Evolutionary conservation across 352 stramenopile genomes (phyloP), one percentile per base, ranked within the genome.

Genomic region (Achlya hypogyna): DNA sequence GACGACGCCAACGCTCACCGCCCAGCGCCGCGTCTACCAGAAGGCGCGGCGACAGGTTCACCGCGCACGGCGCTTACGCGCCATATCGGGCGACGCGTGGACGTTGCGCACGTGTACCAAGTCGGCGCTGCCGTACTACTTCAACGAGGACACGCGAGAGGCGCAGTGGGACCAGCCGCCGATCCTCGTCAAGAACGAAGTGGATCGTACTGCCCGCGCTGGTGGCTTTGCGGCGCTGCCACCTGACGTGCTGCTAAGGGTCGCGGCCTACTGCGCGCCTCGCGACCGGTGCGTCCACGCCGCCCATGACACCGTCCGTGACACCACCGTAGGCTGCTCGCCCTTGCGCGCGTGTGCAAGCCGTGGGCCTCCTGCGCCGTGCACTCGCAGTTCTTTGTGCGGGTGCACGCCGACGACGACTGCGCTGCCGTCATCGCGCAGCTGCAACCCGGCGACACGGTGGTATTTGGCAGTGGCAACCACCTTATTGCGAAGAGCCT

Each of bases 131-230:
- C 78, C 76, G n/a, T 98, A 97, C 65, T 98, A 93, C 76, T 97
- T 91, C 63, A 98, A 98, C 72, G 69, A 60, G 25, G 90, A 98
- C 72, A 97, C 93, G 23, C 89, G 87, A 8, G 93, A 98, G 82
- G 91, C 92, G 29, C 84, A 86, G 40, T 98, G 91, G 92, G 89
- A 98, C 62, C 95, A 86, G 47, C 96, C 96, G n/a, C 47, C 65
- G 5, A 81, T 98, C 27, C 78, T 95, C 60, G 56, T 87, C n/a
- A 86, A 94, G 59, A 87, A 97, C 54, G 83, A 98, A 69, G 85
- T 91, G 49, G 59, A 97, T 35, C 78, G 81, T 22, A 70, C 72
- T 8, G 88, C 93, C 27, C 71, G 72, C 27, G 28, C 74, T 29
- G 69, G 82, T 53, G 79, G 83, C 0, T 99, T 89, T 74, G 74